Percentiles rank a stretch among this genome's conserved stretches.
These are phyloP conservation scores for Microdochium bolleyi DNA, from an alignment of 2,329 filamentous ascomycete species.

Conservation along the genomic window DNA sequence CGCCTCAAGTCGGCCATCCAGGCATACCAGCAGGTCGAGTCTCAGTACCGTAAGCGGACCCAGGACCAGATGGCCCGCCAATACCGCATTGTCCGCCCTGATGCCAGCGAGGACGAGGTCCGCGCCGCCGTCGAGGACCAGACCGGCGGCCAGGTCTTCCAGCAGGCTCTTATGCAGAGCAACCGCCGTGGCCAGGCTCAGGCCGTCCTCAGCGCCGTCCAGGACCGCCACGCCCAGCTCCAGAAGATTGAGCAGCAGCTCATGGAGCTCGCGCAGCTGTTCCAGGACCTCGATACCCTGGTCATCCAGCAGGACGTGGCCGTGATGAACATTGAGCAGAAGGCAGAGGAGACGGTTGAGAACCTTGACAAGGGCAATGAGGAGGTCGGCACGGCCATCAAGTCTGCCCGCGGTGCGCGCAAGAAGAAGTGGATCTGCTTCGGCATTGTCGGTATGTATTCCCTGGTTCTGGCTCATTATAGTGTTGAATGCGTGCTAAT, in stretches of 20 bases:
- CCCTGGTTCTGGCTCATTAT: slow-evolving; percentile 12
- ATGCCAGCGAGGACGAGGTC: slow-evolving; percentile 73
- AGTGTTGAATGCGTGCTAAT: neutral
- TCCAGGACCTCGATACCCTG: slow-evolving; percentile 81
- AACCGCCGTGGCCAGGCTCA: slow-evolving; percentile 76
- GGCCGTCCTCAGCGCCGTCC: slow-evolving; percentile 69
- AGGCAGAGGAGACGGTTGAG: slow-evolving; percentile 76
- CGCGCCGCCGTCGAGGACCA: slow-evolving; percentile 67
- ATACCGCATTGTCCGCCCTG: slow-evolving; percentile 80
- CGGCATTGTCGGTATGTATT: slow-evolving; percentile 56
- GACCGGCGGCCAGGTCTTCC: slow-evolving; percentile 72
- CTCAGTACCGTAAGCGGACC: slow-evolving; percentile 97
- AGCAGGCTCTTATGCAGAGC: slow-evolving; percentile 75
- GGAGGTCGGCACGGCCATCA: slow-evolving; percentile 74
- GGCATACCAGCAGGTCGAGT: slow-evolving; percentile 97
- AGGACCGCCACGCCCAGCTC: slow-evolving; percentile 77
- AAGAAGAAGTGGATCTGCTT: slow-evolving; percentile 98
- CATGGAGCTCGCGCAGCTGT: slow-evolving; percentile 80
- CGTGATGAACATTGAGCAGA: slow-evolving; percentile 74
- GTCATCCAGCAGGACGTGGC: slow-evolving; percentile 80
- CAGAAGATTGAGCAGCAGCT: slow-evolving; percentile 98
- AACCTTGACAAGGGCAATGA: slow-evolving; percentile 81
- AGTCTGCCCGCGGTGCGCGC: slow-evolving; percentile 69
- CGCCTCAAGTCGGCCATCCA: slow-evolving; percentile 99
- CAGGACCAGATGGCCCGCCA: slow-evolving; percentile 94